Evolutionary conservation across 2,329 filamentous ascomycete genomes (phyloP), one percentile per base, ranked within the genome.

Genomic region (Calonectria pauciramosa): DNA sequence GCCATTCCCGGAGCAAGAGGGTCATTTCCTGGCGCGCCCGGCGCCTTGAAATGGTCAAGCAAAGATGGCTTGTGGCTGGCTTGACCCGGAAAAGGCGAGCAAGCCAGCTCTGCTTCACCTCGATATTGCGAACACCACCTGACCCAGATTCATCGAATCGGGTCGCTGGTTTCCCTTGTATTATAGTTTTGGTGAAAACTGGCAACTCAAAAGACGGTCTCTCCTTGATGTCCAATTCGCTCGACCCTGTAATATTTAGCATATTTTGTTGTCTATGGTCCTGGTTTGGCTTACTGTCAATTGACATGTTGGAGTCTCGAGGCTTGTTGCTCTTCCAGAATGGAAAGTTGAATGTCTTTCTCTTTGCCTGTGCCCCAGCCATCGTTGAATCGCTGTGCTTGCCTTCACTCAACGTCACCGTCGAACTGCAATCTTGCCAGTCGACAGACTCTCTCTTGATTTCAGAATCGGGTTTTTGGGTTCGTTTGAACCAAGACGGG

Each of bases 81-180:
- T 97, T 98, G 82, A 98, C 93, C 70, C 95, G 92, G 87, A 99
- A 95, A 59, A 99, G 91, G 20, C 95, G 94, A 36, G 95, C 94
- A 68, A 99, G 91, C 96, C 96, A 98, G 79, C 94, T 98, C 81
- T 95, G 93, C 82, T 92, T 93, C 36, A 92, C 90, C 75, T 92
- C 92, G 80, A 91, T 94, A 84, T 89, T 89, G 71, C 89, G 89
- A 75, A 86, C 86, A 36, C 81, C 79, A 23, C 84, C 84, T 73
- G 83, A 84, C 36, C 84, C 83, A 38, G 84, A 85, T 34, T 84
- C 84, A 26, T 83, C 81, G 75, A 85, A 82, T 51, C 78, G 82
- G 34, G 80, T 77, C 54, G 54, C 49, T 11, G 60, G 28, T 51
- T 77, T 79, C 23, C 52, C 56, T 49, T 75, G 75, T 20, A 26